Percentiles rank a stretch among this genome's conserved stretches.
Evolutionary conservation across 2,329 filamentous ascomycete species (phyloP).

Genomic region (Curvularia lunata): DNA sequence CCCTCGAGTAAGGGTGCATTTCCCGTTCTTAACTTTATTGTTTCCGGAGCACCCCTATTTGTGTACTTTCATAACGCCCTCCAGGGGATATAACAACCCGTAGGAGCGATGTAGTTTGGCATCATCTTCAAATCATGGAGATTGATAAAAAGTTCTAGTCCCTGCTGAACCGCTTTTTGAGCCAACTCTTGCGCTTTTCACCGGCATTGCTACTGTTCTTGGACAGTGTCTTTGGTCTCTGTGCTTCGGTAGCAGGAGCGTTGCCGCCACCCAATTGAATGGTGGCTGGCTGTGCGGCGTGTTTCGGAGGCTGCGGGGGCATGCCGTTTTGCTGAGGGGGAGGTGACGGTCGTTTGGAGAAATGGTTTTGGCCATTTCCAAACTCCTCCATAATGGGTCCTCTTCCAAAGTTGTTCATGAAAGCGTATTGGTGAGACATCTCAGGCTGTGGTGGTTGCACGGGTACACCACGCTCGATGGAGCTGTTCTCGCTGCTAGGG

Average conservation of each 20-base stretch:
- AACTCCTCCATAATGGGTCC: constrained; percentile 54
- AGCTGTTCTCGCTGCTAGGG: constrained; percentile 92
- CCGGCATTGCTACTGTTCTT: constrained; percentile 32
- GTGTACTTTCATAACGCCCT: neutral
- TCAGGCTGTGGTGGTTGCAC: constrained; percentile 47
- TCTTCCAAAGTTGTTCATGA: constrained; percentile 56
- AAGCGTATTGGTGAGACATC: constrained; percentile 62
- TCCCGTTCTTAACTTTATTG: neutral
- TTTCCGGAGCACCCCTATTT: neutral
- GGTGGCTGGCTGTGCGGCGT: constrained; percentile 30
- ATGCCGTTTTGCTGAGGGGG: constrained; percentile 28
- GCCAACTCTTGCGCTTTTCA: constrained; percentile 85
- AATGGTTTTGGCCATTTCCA: constrained; percentile 12
- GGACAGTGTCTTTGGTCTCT: constrained; percentile 27
- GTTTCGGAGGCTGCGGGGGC: constrained; percentile 25
- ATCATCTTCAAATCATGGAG: neutral
- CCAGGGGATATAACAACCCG: neutral
- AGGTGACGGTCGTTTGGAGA: constrained; percentile 18
- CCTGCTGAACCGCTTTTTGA: constrained; percentile 81
- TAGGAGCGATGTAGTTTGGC: neutral
- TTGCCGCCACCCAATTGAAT: constrained; percentile 34
- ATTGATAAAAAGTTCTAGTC: constrained; percentile 41
- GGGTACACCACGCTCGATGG: constrained; percentile 73
- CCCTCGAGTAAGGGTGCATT: neutral
- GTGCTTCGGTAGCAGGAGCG: constrained; percentile 15